Base-by-base conservation (phyloP, 441 rosid genomes). In the Eruca vesicaria region DNA sequence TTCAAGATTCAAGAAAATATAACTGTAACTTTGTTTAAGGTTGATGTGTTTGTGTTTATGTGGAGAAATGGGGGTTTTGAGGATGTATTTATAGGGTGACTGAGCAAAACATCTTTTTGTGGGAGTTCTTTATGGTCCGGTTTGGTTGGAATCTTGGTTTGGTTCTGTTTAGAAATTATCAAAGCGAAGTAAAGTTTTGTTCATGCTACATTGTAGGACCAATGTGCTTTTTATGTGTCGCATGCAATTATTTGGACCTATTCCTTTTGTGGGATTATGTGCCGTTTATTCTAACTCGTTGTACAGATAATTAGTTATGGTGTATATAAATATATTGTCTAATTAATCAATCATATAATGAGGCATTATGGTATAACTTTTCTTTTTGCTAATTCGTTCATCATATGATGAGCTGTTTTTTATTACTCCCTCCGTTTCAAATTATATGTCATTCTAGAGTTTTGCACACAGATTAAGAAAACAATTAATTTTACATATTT, bases 101-200 rank as follows among this genome's bases (percentile, higher is more conserved):
- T 69, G 36, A 36, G 58, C 9, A 68, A 68, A 61, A 14, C 69
- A 75, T 63, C 66, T 11, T 64, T 48, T 43, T 55, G 35, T 15
- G 33, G 26, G 56, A 12, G 23, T 19, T 66, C 2, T 6, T 66
- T 35, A 38, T 48, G 4, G 60, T 69, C 32, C 71, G 71, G 79
- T 69, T 77, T 33, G 56, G 72, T 71, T 71, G 61, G 76, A 71
- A 63, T 77, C 68, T 76, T 70, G 18, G 43, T 76, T n/a, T 70
- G 57, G 62, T 55, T 11, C 5, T 7, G 5, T 18, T 55, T 68
- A 62, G 68, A 50, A 32, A 41, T 58, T 60, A 62, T 48, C 50
- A 69, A 31, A 55, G 29, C 31, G 36, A 69, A 69, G 14, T 31
- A 41, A 55, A 53, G 70, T 7, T 69, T 63, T 56, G 66, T 63